Conservation (phyloP, 2,329 filamentous ascomycete species). For the Colletotrichum chrysophilum region DNA sequence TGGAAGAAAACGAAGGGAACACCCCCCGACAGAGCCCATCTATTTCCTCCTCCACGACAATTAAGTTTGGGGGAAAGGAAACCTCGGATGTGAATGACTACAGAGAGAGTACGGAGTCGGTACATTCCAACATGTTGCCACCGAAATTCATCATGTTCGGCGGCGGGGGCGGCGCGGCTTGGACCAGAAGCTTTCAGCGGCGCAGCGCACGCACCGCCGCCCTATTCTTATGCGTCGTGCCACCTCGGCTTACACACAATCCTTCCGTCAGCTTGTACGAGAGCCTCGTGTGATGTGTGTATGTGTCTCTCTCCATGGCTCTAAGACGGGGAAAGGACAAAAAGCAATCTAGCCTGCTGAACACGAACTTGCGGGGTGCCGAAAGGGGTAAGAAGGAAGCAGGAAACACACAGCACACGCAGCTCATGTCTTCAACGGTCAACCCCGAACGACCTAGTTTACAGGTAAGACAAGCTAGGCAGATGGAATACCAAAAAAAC, state of each 20-base stretch:
- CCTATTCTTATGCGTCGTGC: neutral
- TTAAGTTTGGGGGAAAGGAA: neutral
- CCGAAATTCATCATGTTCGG: neutral
- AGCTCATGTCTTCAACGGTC: neutral
- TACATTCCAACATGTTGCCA: neutral
- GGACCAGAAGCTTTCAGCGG: neutral
- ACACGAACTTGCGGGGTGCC: neutral
- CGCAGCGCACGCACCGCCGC: slow-evolving; percentile 1
- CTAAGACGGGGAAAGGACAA: neutral
- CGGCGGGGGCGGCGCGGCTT: neutral
- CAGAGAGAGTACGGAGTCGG: neutral
- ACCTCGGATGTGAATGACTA: neutral
- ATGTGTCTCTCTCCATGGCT: neutral
- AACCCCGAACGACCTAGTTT: neutral
- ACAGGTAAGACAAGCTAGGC: neutral
- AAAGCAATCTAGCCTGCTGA: neutral
- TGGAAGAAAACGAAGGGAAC: neutral
- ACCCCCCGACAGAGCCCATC: neutral
- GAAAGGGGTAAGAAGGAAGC: neutral
- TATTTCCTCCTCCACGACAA: neutral
- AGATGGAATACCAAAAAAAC: neutral
- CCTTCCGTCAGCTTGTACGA: neutral
- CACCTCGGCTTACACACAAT: neutral
- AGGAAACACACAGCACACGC: neutral
- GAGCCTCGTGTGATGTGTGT: neutral